A percentile compares a stretch with the other conserved stretches of the same genome.
Conservation (phyloP, 2,329 filamentous ascomycete genomes). For the Pyricularia grisea region DNA sequence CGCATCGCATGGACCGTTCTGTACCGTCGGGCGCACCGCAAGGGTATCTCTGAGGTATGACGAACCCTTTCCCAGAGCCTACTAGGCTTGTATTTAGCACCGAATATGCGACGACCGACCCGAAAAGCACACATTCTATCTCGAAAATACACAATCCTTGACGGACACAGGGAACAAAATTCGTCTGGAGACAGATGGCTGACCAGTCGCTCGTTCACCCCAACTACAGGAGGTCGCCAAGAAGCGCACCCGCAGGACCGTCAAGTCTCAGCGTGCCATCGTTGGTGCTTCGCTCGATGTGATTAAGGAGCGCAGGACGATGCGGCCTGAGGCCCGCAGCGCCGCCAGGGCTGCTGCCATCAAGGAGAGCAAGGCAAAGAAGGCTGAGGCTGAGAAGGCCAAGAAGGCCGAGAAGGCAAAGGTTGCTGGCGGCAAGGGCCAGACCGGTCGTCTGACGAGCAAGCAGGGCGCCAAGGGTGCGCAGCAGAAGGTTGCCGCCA, state of each 20-base stretch:
- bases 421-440: constrained; percentile 71
- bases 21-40: constrained; percentile 98
- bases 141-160: background rate
- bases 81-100: background rate
- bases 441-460: constrained; percentile 70
- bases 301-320: constrained; percentile 96
- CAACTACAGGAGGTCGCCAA: constrained; percentile 88
- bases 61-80: constrained; percentile 4
- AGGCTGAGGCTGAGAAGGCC: constrained; percentile 71
- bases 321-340: constrained; percentile 90
- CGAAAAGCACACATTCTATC: background rate
- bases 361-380: constrained; percentile 99
- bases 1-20: constrained; percentile 98
- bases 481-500: constrained; percentile 74
- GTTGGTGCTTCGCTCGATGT: constrained; percentile 98
- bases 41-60: constrained; percentile 99
- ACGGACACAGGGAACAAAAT: background rate
- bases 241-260: constrained; percentile 96
- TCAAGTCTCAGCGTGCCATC: constrained; percentile 98
- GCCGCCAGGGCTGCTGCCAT: constrained; percentile 85
- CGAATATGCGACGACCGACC: background rate
- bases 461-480: constrained; percentile 97
- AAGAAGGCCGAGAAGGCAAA: constrained; percentile 99
- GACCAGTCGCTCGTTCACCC: constrained; percentile 22
- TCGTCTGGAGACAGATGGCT: background rate